Conservation (phyloP, 306 rosid species). For the Cicer judaicum region DNA sequence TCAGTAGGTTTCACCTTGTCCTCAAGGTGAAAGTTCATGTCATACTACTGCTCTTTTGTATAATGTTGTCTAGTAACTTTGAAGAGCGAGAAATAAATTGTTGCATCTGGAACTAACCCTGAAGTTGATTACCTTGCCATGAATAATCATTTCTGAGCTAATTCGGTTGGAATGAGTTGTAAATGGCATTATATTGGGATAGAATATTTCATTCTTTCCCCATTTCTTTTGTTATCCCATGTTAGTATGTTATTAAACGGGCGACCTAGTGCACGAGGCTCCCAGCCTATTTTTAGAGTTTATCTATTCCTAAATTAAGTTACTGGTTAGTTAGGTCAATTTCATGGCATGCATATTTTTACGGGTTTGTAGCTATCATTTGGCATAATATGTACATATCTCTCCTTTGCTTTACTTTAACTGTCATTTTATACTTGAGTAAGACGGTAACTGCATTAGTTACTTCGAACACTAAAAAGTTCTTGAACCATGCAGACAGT, state of each 20-base stretch:
- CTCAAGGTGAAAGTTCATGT: conserved; percentile 1
- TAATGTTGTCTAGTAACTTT: not conserved
- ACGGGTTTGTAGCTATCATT: conserved; percentile 13
- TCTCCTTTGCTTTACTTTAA: conserved; percentile 9
- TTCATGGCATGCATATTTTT: not conserved
- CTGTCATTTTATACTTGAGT: conserved; percentile 6
- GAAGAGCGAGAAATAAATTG: not conserved
- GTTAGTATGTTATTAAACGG: too few species aligned
- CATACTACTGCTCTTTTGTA: not conserved
- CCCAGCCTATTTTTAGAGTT: too few species aligned
- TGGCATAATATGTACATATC: conserved; percentile 20
- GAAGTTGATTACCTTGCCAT: not conserved
- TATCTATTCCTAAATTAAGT: not conserved
- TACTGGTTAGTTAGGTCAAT: not conserved
- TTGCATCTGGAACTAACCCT: not conserved
- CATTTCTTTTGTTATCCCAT: not conserved
- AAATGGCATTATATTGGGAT: not conserved
- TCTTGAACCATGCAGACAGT: conserved; percentile 66
- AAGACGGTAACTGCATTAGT: conserved; percentile 28
- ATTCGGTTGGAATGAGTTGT: conserved; percentile 6
- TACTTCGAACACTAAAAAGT: conserved; percentile 33
- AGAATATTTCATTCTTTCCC: not conserved
- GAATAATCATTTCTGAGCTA: not conserved
- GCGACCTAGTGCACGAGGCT: too few species aligned
- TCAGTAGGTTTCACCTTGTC: conserved; percentile 19